A percentile compares a stretch with the other conserved stretches of the same genome.
phyloP scores from a whole-genome alignment of 495 filamentous ascomycete species.

The Letharia columbiana region DNA sequence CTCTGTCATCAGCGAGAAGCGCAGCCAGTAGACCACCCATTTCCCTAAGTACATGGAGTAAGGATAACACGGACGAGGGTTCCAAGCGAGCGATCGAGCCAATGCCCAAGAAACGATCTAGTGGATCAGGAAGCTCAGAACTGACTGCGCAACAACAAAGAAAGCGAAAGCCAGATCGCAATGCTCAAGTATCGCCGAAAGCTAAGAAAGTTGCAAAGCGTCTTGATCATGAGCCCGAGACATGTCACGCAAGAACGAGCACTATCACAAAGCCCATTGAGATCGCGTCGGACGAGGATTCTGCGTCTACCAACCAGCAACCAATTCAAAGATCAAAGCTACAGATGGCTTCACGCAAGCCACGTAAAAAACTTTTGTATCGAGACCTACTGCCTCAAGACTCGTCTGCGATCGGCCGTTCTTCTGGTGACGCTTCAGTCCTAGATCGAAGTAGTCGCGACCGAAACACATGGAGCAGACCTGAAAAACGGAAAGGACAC shows the following conservation, averaged over 20 bases:
- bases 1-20: not conserved
- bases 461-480: not conserved
- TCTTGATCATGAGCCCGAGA: not conserved
- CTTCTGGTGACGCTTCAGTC: not conserved
- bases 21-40: not conserved
- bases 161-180: not conserved
- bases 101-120: not conserved
- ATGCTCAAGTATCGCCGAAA: not conserved
- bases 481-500: not conserved
- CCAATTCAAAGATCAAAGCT: conserved; percentile 20
- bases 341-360: conserved; percentile 33
- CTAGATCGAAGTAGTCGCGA: not conserved
- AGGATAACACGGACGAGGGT: not conserved
- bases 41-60: not conserved
- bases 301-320: not conserved
- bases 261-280: conserved; percentile 10
- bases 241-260: not conserved
- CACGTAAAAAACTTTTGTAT: conserved; percentile 44
- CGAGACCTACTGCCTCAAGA: conserved; percentile 33
- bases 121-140: not conserved
- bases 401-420: not conserved
- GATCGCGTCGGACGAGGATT: conserved; percentile 8
- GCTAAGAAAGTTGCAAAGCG: not conserved
- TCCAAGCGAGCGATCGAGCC: not conserved
- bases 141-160: not conserved